These are phyloP conservation scores for Neophaeococcomyces aloes DNA, from an alignment of 2,329 filamentous ascomycete species.

Conservation along the genomic window DNA sequence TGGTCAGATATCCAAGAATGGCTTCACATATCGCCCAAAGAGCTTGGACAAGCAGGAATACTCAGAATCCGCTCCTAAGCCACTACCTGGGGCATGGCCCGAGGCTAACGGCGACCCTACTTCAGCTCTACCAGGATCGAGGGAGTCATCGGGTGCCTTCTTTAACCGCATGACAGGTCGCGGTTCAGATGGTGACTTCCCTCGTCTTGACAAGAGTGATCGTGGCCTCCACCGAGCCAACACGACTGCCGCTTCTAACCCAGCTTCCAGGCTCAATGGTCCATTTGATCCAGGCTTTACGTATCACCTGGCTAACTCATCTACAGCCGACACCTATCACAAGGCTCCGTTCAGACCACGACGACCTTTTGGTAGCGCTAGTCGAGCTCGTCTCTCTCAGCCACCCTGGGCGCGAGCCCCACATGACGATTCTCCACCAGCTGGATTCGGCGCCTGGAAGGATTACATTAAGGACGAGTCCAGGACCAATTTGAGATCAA, in stretches of 20 bases:
- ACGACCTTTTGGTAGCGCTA: background rate
- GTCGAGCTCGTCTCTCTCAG: background rate
- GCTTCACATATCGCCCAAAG: background rate
- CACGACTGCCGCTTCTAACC: slow-evolving; percentile 21
- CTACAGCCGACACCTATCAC: background rate
- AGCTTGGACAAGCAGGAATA: background rate
- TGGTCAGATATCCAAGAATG: background rate
- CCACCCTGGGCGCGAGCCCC: background rate
- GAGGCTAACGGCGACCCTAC: slow-evolving; percentile 12
- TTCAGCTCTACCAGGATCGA: background rate
- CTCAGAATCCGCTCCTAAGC: slow-evolving; percentile 18
- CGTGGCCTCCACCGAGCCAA: slow-evolving; percentile 13
- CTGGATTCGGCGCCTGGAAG: too few species aligned
- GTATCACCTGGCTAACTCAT: background rate
- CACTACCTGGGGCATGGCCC: slow-evolving; percentile 8
- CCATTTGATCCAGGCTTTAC: slow-evolving; percentile 21
- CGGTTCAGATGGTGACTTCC: background rate
- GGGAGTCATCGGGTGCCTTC: slow-evolving; percentile 11
- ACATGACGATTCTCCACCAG: background rate
- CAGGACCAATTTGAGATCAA: background rate
- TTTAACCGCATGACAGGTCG: slow-evolving; percentile 13
- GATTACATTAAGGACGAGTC: background rate
- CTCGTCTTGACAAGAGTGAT: background rate
- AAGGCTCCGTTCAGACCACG: background rate
- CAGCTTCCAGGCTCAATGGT: slow-evolving; percentile 20